Base-by-base conservation (phyloP, 148 eudicot genomes). In the Rhododendron ovatum region DNA sequence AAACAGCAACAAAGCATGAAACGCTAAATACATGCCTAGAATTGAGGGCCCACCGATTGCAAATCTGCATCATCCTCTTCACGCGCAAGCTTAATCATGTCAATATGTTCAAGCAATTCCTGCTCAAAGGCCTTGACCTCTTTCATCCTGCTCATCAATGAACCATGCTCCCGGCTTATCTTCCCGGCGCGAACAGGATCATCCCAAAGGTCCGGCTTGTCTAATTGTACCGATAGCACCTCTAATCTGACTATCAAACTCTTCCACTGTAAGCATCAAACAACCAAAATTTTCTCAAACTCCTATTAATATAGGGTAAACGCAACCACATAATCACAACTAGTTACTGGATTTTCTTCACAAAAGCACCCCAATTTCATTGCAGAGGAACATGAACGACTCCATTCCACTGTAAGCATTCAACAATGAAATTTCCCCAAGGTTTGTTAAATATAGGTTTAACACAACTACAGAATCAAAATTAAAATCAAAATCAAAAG, bases 11-110 rank as follows among this genome's bases (percentile, higher is more conserved):
- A 51, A 47, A 82, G 82, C 35, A 82, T 51, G n/a, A 41, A 55
- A 71, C 53, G 47, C 83, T 80, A 92, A 88, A 88, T 89, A 92
- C 94, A 93, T 93, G 98, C 94, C 93, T 91, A 94, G 90, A 90
- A 85, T 22, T 88, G 90, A 94, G 89, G 83, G 96, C 95, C 91
- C 93, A 97, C 99, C 96, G 83, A 93, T 95, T 97, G 98, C 98
- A 95, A 87, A 88, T 93, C 96, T 61, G 92, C 80, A 89, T 97
- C 99, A 85, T 93, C 92, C 92, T 95, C 99, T 88, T 97, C 99
- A 55, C 95, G 95, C 86, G 99, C 96, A 87, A 97, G 96, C 92
- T 93, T 97, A 90, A 95, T 86, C 98, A 97, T 95, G 87, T 95
- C 99, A 87, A 97, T 94, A 86, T 97, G 98, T 85, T 97, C 99